These are phyloP conservation scores for Irpex sp. DNA, from an alignment of 1,284 basidiomycete genomes.

Conservation along the genomic window DNA sequence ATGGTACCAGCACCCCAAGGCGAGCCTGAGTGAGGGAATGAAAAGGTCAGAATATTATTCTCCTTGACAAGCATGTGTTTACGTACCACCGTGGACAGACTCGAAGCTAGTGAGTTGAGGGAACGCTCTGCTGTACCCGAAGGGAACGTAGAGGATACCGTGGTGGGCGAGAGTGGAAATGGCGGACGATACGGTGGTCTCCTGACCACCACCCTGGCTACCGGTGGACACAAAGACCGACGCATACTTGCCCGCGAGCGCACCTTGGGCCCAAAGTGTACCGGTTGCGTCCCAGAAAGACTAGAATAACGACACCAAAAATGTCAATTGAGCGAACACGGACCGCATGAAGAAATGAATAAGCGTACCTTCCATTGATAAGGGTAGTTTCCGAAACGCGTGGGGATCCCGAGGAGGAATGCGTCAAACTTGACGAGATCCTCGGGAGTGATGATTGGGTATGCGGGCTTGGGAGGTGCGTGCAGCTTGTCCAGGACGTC, in stretches of 20 bases:
- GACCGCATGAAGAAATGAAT: not conserved
- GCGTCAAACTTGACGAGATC: conserved; percentile 65
- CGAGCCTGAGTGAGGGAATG: conserved; percentile 38
- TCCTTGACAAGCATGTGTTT: not conserved
- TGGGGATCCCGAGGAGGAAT: conserved; percentile 74
- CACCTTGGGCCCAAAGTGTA: conserved; percentile 66
- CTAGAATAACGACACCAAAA: conserved; percentile 29
- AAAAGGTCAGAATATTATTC: not conserved
- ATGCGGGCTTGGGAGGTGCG: conserved; percentile 66
- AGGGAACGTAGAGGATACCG: conserved; percentile 74
- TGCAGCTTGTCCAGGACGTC: conserved; percentile 75
- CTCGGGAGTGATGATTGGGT: conserved; percentile 65
- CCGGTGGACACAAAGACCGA: conserved; percentile 67
- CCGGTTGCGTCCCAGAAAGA: conserved; percentile 83
- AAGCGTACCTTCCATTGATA: conserved; percentile 60
- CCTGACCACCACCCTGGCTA: conserved; percentile 67
- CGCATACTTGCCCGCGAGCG: conserved; percentile 78
- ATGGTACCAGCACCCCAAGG: conserved; percentile 74
- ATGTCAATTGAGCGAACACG: not conserved
- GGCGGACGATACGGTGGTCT: conserved; percentile 58
- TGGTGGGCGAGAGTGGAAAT: conserved; percentile 80
- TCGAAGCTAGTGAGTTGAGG: conserved; percentile 51
- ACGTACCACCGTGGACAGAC: conserved; percentile 69
- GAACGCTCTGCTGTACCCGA: conserved; percentile 66
- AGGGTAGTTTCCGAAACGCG: conserved; percentile 69